These are phyloP conservation scores for Coccomyxa sp. DNA, from an alignment of 139 green algal species.

Conservation along the genomic window DNA sequence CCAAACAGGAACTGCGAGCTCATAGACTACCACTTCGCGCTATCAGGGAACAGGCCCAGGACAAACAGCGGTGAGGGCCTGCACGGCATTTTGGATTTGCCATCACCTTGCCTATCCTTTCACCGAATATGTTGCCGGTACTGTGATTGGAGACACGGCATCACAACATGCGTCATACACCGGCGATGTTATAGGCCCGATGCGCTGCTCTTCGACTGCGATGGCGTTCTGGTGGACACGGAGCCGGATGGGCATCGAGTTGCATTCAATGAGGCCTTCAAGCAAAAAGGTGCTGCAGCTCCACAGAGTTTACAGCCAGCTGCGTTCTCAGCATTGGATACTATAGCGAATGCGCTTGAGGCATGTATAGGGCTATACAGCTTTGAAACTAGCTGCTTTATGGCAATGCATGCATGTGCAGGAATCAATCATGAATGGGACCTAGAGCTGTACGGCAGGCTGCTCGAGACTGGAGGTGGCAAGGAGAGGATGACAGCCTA, in stretches of 20 bases:
- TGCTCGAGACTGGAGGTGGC: constrained; percentile 94
- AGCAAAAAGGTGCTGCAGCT: not conserved
- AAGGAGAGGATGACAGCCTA: constrained; percentile 99
- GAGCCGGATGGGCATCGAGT: constrained; percentile 87
- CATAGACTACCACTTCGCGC: too few relatives aligned
- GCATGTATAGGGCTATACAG: not conserved
- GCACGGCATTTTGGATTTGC: too few relatives aligned
- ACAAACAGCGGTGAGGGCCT: too few relatives aligned
- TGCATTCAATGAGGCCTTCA: constrained; percentile 94
- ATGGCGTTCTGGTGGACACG: constrained; percentile 93
- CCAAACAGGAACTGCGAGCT: too few relatives aligned
- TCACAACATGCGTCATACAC: too few relatives aligned
- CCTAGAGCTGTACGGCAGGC: constrained; percentile 88
- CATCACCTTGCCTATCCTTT: too few relatives aligned
- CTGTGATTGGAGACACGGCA: too few relatives aligned
- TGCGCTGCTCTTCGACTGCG: constrained; percentile 85
- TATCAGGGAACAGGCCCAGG: too few relatives aligned
- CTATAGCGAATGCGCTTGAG: not conserved
- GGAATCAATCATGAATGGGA: constrained; percentile 80
- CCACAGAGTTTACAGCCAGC: too few relatives aligned
- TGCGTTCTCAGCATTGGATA: not conserved
- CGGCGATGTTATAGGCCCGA: not conserved
- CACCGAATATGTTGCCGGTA: too few relatives aligned
- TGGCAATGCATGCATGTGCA: too few relatives aligned
- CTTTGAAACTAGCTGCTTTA: too few relatives aligned